Conservation (phyloP, 805 yeast species). For the Suhomyces sp. region DNA sequence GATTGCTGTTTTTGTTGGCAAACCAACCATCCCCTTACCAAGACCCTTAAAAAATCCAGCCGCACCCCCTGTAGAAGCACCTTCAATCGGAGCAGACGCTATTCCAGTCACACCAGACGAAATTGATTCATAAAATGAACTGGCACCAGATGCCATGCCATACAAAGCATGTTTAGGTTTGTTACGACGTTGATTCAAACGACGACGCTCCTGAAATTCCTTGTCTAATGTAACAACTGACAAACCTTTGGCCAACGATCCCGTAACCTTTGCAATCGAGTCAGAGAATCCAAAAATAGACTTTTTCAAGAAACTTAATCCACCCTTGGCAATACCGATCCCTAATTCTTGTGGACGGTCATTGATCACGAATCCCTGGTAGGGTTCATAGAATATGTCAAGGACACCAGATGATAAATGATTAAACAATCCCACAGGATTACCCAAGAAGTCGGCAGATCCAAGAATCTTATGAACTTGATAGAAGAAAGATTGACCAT, state of each 20-base stretch:
- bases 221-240: slow-evolving; percentile 87
- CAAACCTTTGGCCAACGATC: slow-evolving; percentile 91
- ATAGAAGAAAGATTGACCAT: slow-evolving; percentile 86
- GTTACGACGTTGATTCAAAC: slow-evolving; percentile 72
- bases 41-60: slow-evolving; percentile 90
- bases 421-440: slow-evolving; percentile 95
- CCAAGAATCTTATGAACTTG: slow-evolving; percentile 93
- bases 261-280: slow-evolving; percentile 88
- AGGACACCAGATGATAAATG: slow-evolving; percentile 91
- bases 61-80: slow-evolving; percentile 87
- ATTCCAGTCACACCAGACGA: slow-evolving; percentile 87
- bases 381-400: slow-evolving; percentile 97
- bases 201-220: slow-evolving; percentile 77
- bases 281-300: slow-evolving; percentile 94
- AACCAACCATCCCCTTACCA: slow-evolving; percentile 91
- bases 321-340: slow-evolving; percentile 93
- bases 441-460: slow-evolving; percentile 93
- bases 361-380: slow-evolving; percentile 89
- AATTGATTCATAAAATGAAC: slow-evolving; percentile 81
- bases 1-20: slow-evolving; percentile 95
- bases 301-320: slow-evolving; percentile 88
- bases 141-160: slow-evolving; percentile 83
- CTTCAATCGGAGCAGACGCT: slow-evolving; percentile 87
- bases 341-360: slow-evolving; percentile 97
- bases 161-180: slow-evolving; percentile 81